Base-by-base conservation (phyloP, 768 basidiomycete species). In the Terana coerulea region DNA sequence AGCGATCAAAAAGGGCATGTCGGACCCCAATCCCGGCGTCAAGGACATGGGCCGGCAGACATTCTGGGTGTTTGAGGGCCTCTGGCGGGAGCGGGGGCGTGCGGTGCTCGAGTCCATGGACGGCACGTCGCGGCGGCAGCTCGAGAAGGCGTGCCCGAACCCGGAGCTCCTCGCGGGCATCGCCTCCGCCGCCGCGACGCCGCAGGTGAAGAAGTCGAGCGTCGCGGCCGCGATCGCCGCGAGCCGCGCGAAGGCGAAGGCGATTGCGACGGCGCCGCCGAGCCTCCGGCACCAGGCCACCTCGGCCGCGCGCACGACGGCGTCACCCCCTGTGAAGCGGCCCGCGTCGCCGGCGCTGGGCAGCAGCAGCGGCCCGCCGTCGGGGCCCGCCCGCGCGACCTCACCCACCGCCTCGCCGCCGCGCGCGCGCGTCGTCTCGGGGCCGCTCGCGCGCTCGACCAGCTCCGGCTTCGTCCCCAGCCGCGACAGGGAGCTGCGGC, bases 211-310 rank as follows among this genome's bases (percentile, higher is more conserved):
- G 71, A 93, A 93, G 67, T 81, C 80, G 39, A 91, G 89, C 52
- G 74, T 94, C 49, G 86, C 89, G 34, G 89, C 92, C 8, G 83
- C 90, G 21, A 89, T 95, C 60, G 93, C 93, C 34, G 91, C 93
- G 19, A 94, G 88, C 64, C 79, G 92, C 21, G 90, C 87, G 14
- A 95, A 91, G 64, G 89, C 90, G 14, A 91, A 84, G 61, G 85
- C 81, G 19, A 90, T 90, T 54, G 88, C 91, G 2, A 84, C 76
- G 28, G 87, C 89, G 8, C 91, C 91, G 17, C 91, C 91, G 3
- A 79, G 79, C 45, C 73, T 90, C 43, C 78, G 86, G 47, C 91
- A 92, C 65, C 88, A 91, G 64, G 88, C 89, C 5, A 91, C 88
- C 8, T 88, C 89, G 43, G 72, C 78, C 14, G 74, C 88, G 29